A percentile compares a stretch with the other conserved stretches of the same genome.
These are phyloP conservation scores for Bauhinia variegata DNA, from an alignment of 306 rosid species.

Conservation along the genomic window DNA sequence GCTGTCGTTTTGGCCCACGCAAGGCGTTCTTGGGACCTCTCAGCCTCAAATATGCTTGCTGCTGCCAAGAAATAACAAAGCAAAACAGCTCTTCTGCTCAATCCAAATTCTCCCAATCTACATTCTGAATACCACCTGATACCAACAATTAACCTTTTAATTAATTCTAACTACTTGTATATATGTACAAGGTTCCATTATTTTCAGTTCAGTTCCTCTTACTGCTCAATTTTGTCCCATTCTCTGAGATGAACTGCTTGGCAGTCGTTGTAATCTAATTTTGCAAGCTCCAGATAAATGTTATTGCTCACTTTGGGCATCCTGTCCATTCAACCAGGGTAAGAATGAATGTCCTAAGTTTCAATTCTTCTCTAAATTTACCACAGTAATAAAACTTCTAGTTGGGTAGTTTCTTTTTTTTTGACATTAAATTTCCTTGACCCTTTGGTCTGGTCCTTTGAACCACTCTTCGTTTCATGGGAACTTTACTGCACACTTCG, in stretches of 20 bases:
- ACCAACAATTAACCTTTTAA: no score
- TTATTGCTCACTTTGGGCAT: slow-evolving; percentile 75
- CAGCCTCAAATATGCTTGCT: slow-evolving; percentile 76
- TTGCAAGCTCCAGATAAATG: slow-evolving; percentile 78
- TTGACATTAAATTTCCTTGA: no score
- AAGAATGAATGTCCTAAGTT: not conserved
- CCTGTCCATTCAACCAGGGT: slow-evolving; percentile 39
- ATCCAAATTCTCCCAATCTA: slow-evolving; percentile 62
- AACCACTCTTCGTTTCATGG: no score
- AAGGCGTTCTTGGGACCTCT: slow-evolving; percentile 63
- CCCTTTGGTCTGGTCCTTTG: no score
- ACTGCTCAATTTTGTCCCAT: slow-evolving; percentile 71
- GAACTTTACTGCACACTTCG: no score
- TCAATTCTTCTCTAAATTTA: no score
- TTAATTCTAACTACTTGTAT: not conserved
- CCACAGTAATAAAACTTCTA: no score
- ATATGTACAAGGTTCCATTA: not conserved
- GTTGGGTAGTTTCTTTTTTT: no score
- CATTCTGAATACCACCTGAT: slow-evolving; percentile 79
- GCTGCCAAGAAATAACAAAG: slow-evolving; percentile 73
- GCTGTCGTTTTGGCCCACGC: slow-evolving; percentile 78
- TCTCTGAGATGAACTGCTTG: slow-evolving; percentile 71
- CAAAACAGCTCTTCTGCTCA: slow-evolving; percentile 59
- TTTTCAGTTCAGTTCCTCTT: not conserved
- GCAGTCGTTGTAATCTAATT: slow-evolving; percentile 82